Percentiles rank a stretch among this genome's conserved stretches.
These are phyloP conservation scores for Eleusine indica DNA, from an alignment of 176 grass and related monocot genomes.

Conservation along the genomic window DNA sequence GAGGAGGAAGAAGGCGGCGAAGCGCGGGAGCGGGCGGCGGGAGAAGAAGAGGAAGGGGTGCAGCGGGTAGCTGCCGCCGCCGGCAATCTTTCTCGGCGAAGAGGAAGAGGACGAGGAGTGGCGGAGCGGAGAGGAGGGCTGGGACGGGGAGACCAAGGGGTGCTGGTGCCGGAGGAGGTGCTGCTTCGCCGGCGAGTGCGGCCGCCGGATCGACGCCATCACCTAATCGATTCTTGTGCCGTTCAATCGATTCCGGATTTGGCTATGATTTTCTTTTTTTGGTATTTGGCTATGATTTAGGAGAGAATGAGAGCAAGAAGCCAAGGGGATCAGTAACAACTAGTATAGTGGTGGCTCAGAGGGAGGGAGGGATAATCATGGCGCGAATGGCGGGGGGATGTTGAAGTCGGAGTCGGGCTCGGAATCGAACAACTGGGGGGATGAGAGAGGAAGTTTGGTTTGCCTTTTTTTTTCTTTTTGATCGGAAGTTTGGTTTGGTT, in stretches of 20 bases:
- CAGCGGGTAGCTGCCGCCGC: background rate
- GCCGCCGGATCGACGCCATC: slow-evolving; percentile 72
- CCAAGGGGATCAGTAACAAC: background rate
- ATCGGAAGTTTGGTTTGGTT: slow-evolving; percentile 31
- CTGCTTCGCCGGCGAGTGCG: slow-evolving; percentile 65
- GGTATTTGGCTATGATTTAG: too few relatives aligned
- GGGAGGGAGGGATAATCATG: slow-evolving; percentile 8
- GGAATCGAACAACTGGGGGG: background rate
- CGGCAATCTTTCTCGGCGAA: slow-evolving; percentile 31
- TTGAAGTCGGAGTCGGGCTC: slow-evolving; percentile 19
- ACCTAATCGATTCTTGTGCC: background rate
- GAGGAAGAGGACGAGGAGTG: slow-evolving; percentile 42
- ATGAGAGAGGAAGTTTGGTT: background rate
- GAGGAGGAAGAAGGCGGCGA: slow-evolving; percentile 77
- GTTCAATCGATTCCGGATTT: too few relatives aligned
- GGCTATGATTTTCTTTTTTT: too few relatives aligned
- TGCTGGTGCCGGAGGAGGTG: slow-evolving; percentile 48
- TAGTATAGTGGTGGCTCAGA: background rate
- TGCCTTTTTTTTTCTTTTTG: background rate
- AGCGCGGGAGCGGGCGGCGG: slow-evolving; percentile 52
- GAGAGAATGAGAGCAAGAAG: too few relatives aligned
- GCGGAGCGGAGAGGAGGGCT: slow-evolving; percentile 50
- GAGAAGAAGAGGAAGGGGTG: slow-evolving; percentile 42
- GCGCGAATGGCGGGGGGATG: slow-evolving; percentile 54
- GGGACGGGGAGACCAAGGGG: slow-evolving; percentile 38